phyloP scores from a whole-genome alignment of 2,329 filamentous ascomycete species.

The Tetracladium maxilliforme region DNA sequence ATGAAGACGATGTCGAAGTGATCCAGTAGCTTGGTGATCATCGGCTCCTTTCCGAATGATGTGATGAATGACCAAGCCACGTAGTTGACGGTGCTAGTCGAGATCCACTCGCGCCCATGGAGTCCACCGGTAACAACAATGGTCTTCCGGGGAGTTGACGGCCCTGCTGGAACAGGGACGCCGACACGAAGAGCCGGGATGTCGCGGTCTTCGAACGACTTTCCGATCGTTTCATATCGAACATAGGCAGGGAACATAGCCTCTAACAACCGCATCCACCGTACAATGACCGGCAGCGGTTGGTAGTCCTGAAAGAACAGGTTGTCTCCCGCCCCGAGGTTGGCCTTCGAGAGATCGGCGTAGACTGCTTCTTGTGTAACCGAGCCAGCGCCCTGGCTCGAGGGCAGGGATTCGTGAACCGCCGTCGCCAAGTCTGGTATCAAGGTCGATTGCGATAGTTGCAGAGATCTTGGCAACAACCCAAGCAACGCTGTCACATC shows the following conservation, averaged over 20 bases:
- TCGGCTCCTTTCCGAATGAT: conserved; percentile 56
- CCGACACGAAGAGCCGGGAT: conserved; percentile 74
- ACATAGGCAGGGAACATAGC: conserved; percentile 83
- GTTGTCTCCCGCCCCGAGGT: conserved; percentile 36
- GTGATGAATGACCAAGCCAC: conserved; percentile 80
- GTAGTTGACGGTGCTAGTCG: conserved; percentile 80
- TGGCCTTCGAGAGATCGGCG: conserved; percentile 8
- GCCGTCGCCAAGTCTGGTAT: conserved; percentile 69
- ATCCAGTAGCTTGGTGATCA: conserved; percentile 65
- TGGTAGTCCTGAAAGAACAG: conserved; percentile 92
- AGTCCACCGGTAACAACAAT: conserved; percentile 71
- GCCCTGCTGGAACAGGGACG: too few relatives aligned
- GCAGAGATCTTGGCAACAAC: conserved; percentile 62
- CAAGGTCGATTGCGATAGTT: conserved; percentile 55
- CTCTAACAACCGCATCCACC: conserved; percentile 81
- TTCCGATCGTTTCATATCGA: conserved; percentile 60
- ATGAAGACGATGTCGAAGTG: conserved; percentile 81
- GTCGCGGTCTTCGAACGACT: conserved; percentile 74
- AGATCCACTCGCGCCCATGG: conserved; percentile 97
- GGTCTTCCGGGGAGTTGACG: conserved; percentile 47
- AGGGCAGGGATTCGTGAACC: conserved; percentile 59
- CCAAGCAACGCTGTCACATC: conserved; percentile 66
- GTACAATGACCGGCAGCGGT: conserved; percentile 58
- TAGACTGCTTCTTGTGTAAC: too few relatives aligned
- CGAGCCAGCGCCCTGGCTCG: too few relatives aligned